A percentile compares a stretch with the other conserved stretches of the same genome.
phyloP scores from a whole-genome alignment of 306 rosid species.

The Pyrus betulifolia region DNA sequence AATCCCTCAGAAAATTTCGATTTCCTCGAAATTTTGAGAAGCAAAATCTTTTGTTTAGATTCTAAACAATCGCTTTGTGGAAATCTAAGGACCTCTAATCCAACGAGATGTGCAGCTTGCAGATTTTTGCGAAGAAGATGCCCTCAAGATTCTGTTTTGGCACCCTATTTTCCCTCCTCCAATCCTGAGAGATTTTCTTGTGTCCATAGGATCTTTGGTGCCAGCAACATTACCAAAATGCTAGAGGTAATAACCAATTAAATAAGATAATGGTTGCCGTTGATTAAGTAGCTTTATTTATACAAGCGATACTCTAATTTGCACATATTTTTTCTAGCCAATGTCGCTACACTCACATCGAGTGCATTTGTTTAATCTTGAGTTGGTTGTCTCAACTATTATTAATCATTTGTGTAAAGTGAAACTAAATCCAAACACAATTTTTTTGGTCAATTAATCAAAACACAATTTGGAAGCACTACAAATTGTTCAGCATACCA shows the following conservation, averaged over 20 bases:
- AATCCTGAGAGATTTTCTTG: neutral
- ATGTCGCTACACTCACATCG: neutral
- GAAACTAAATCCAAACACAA: too few relatives aligned
- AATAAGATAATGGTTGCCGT: neutral
- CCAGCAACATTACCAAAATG: neutral
- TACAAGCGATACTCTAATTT: too few relatives aligned
- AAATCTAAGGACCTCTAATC: neutral
- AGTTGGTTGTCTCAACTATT: neutral
- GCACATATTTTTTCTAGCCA: neutral
- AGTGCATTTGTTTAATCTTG: neutral
- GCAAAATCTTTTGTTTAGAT: neutral
- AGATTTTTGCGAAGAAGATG: neutral
- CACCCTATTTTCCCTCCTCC: neutral
- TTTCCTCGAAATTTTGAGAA: neutral
- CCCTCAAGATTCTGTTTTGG: neutral
- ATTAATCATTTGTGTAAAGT: neutral
- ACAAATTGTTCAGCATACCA: too few relatives aligned
- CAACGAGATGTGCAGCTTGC: neutral
- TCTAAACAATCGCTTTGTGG: neutral
- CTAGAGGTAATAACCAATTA: neutral
- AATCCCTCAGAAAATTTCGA: neutral
- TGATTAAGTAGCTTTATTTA: neutral
- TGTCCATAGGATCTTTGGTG: slow-evolving; percentile 1
- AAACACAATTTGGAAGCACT: too few relatives aligned
- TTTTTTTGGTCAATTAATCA: too few relatives aligned